Evolutionary conservation across 192 early-diverging fungal species (phyloP).

Genomic region (Coemansia biformis): DNA sequence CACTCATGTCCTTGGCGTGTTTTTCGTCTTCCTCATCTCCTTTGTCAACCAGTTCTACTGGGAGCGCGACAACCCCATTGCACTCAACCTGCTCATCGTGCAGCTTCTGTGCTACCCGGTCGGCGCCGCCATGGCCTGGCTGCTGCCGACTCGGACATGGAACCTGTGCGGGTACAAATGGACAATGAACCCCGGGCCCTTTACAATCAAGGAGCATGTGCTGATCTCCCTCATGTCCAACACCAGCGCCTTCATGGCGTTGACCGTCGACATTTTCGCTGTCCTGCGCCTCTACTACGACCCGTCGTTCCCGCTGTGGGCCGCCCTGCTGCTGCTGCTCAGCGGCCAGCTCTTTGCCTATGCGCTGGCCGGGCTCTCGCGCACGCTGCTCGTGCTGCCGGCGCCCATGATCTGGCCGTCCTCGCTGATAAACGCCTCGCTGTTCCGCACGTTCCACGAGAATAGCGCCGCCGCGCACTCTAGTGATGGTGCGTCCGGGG

Average conservation of each 20-base stretch:
- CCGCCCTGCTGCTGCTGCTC: slow-evolving; percentile 61
- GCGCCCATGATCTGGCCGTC: slow-evolving; percentile 86
- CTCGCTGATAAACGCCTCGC: slow-evolving; percentile 67
- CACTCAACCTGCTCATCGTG: slow-evolving; percentile 64
- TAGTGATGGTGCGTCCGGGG: no score
- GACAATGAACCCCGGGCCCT: slow-evolving; percentile 74
- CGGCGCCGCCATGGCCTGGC: slow-evolving; percentile 60
- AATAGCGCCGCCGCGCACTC: slow-evolving; percentile 17
- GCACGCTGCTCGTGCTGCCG: slow-evolving; percentile 75
- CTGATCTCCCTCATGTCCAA: slow-evolving; percentile 77
- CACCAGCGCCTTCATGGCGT: slow-evolving; percentile 62
- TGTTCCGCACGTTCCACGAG: slow-evolving; percentile 77
- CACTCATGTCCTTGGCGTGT: slow-evolving; percentile 61
- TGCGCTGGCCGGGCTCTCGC: slow-evolving; percentile 65
- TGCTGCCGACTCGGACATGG: slow-evolving; percentile 55
- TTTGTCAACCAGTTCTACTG: slow-evolving; percentile 77
- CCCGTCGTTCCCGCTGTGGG: slow-evolving; percentile 57
- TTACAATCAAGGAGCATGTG: slow-evolving; percentile 86
- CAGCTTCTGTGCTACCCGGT: slow-evolving; percentile 72
- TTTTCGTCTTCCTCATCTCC: slow-evolving; percentile 62
- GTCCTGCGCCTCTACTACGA: slow-evolving; percentile 64
- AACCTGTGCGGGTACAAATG: slow-evolving; percentile 52
- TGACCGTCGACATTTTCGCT: slow-evolving; percentile 70
- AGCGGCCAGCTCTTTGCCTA: slow-evolving; percentile 65
- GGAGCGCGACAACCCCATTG: slow-evolving; percentile 79